These are phyloP conservation scores for Septoria petroselini DNA, from an alignment of 2,329 filamentous ascomycete genomes.

Conservation along the genomic window DNA sequence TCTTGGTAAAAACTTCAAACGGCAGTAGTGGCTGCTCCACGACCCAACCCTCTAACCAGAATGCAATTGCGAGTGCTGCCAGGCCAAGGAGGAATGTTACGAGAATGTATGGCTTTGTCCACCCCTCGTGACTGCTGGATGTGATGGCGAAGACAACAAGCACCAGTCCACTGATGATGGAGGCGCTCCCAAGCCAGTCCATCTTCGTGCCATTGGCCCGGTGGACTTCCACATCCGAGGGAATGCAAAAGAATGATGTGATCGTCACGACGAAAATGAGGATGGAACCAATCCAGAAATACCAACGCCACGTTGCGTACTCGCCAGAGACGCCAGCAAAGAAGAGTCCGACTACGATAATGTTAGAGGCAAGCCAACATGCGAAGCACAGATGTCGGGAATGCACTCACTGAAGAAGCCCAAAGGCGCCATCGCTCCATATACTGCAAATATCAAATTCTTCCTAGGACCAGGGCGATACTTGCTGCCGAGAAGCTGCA, in stretches of 20 bases:
- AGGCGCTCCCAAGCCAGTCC: slow-evolving; percentile 64
- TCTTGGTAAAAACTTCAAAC: slow-evolving; percentile 64
- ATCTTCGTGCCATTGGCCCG: slow-evolving; percentile 51
- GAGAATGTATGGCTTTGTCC: slow-evolving; percentile 71
- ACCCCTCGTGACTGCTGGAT: slow-evolving; percentile 65
- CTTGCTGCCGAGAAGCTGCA: slow-evolving; percentile 36
- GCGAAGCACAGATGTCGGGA: too few relatives aligned
- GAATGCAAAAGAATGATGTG: slow-evolving; percentile 50
- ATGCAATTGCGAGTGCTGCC: slow-evolving; percentile 56
- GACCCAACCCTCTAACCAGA: slow-evolving; percentile 72
- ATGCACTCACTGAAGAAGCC: slow-evolving; percentile 52
- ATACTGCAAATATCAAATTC: slow-evolving; percentile 40
- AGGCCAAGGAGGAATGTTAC: slow-evolving; percentile 62
- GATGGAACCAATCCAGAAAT: slow-evolving; percentile 64
- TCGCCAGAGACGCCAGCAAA: slow-evolving; percentile 59
- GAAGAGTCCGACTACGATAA: slow-evolving; percentile 55
- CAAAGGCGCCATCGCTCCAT: slow-evolving; percentile 53
- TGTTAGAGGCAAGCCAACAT: too few relatives aligned
- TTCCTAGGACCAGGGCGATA: slow-evolving; percentile 40
- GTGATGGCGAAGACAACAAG: slow-evolving; percentile 74
- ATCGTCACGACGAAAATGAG: slow-evolving; percentile 48
- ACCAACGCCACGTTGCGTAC: slow-evolving; percentile 61
- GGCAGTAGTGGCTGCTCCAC: slow-evolving; percentile 67
- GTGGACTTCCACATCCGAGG: slow-evolving; percentile 46
- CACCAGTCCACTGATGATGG: slow-evolving; percentile 63